Percentiles rank a stretch among this genome's conserved stretches.
Evolutionary conservation across 148 eudicot species (phyloP).

Genomic region (Selenicereus undatus): DNA sequence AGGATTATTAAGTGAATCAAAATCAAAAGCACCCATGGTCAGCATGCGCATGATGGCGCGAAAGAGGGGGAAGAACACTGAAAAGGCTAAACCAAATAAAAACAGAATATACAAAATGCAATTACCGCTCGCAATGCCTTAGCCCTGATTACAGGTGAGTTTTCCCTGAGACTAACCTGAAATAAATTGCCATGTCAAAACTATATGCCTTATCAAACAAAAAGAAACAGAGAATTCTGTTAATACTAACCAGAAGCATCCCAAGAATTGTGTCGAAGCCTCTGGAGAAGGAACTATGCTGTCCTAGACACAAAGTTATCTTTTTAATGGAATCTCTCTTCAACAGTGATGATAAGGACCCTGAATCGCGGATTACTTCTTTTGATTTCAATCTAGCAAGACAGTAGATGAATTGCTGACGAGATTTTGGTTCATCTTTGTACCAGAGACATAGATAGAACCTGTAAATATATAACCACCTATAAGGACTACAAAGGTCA

Average conservation of each 20-base stretch:
- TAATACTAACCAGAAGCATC: slow-evolving; percentile 75
- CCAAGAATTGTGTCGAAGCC: slow-evolving; percentile 97
- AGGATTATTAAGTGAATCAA: neutral
- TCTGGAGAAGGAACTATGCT: slow-evolving; percentile 80
- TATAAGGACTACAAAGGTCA: slow-evolving; percentile 11
- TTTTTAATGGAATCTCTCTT: slow-evolving; percentile 69
- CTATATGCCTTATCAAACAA: neutral
- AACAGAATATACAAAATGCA: slow-evolving; percentile 18
- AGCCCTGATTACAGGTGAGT: slow-evolving; percentile 90
- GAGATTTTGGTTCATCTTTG: slow-evolving; percentile 76
- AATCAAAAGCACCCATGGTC: neutral
- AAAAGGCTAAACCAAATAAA: neutral
- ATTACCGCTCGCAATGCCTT: slow-evolving; percentile 96
- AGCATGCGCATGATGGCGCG: neutral
- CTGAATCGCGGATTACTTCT: slow-evolving; percentile 64
- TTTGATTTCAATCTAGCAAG: slow-evolving; percentile 77
- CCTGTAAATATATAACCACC: slow-evolving; percentile 43
- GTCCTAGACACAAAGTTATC: slow-evolving; percentile 71
- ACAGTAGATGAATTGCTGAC: slow-evolving; percentile 46
- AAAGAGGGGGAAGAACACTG: neutral
- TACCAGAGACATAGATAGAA: slow-evolving; percentile 92
- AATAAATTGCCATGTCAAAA: slow-evolving; percentile 19
- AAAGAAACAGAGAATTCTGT: slow-evolving; percentile 5
- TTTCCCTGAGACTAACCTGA: slow-evolving; percentile 91
- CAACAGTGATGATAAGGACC: slow-evolving; percentile 50